These are phyloP conservation scores for Suillus subluteus DNA, from an alignment of 768 basidiomycete genomes.

Conservation along the genomic window DNA sequence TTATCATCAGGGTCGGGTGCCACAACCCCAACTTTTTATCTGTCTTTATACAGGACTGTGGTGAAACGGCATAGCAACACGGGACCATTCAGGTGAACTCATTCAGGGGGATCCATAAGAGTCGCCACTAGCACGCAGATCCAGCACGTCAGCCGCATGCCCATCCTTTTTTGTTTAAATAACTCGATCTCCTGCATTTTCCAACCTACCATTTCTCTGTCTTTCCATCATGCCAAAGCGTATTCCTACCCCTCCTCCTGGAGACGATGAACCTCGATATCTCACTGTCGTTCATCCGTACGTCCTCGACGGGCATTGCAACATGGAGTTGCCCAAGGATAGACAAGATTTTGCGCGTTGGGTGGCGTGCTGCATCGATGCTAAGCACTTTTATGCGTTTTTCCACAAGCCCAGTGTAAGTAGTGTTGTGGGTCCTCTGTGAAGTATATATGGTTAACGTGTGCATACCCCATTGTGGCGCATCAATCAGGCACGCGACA, in stretches of 20 bases:
- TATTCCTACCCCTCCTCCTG: conserved; percentile 43
- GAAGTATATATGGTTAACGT: background rate
- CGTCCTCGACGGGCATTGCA: conserved; percentile 39
- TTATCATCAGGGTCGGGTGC: conserved; percentile 2
- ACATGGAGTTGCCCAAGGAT: conserved; percentile 44
- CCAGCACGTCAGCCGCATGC: background rate
- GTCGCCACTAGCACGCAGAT: conserved; percentile 8
- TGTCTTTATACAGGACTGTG: background rate
- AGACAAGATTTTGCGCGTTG: conserved; percentile 43
- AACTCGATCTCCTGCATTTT: background rate
- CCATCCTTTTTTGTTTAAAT: conserved; percentile 9
- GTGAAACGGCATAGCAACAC: background rate
- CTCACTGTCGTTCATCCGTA: conserved; percentile 50
- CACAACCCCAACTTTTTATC: background rate
- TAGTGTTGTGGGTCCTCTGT: conserved; percentile 8
- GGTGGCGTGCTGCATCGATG: conserved; percentile 45
- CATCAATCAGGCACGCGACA: conserved; percentile 41
- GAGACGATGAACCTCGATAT: conserved; percentile 48
- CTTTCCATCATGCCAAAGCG: conserved; percentile 45
- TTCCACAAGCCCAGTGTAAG: conserved; percentile 50
- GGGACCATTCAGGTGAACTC: background rate
- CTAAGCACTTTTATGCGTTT: conserved; percentile 40
- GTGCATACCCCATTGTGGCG: background rate
- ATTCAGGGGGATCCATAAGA: conserved; percentile 1
- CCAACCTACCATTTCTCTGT: background rate